A percentile compares a stretch with the other conserved stretches of the same genome.
phyloP scores from a whole-genome alignment of 1,284 basidiomycete species.

The Apiotrichum sp. region DNA sequence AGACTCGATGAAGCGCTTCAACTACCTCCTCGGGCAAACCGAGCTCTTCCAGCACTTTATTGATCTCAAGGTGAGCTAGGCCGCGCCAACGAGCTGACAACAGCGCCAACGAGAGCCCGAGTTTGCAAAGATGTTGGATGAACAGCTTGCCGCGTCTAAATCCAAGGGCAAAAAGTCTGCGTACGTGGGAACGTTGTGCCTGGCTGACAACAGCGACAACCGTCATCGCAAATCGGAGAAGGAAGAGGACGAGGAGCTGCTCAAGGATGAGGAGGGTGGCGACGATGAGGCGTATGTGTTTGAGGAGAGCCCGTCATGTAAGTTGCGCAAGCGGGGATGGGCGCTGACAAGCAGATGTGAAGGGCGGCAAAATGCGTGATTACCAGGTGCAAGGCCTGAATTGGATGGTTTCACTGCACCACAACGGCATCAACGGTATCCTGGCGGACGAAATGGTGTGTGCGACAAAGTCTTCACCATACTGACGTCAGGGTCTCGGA shows the following conservation, averaged over 20 bases:
- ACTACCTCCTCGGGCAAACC: conserved; percentile 88
- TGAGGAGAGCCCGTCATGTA: conserved; percentile 84
- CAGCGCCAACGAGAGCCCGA: conserved; percentile 86
- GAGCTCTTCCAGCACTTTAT: conserved; percentile 95
- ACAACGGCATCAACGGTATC: conserved; percentile 89
- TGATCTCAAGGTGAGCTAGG: conserved; percentile 68
- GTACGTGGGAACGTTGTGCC: conserved; percentile 49
- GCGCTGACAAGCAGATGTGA: conserved; percentile 57
- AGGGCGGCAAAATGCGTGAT: conserved; percentile 78
- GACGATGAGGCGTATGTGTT: conserved; percentile 83
- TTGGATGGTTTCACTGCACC: conserved; percentile 91
- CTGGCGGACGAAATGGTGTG: conserved; percentile 87
- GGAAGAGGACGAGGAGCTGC: conserved; percentile 92
- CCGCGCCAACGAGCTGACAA: conserved; percentile 1
- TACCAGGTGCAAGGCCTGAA: conserved; percentile 97
- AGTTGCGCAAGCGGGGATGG: conserved; percentile 32
- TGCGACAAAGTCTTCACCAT: not conserved
- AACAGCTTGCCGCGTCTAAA: conserved; percentile 55
- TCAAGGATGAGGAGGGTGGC: conserved; percentile 65
- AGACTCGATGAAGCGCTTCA: conserved; percentile 93
- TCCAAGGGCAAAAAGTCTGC: conserved; percentile 62
- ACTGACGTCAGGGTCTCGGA: conserved; percentile 70
- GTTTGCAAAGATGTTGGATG: conserved; percentile 82
- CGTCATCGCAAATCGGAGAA: conserved; percentile 94
- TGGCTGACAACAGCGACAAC: conserved; percentile 53